Evolutionary conservation across 768 basidiomycete genomes (phyloP), one percentile per base, ranked within the genome.

Genomic region (Lyophyllum atratum): DNA sequence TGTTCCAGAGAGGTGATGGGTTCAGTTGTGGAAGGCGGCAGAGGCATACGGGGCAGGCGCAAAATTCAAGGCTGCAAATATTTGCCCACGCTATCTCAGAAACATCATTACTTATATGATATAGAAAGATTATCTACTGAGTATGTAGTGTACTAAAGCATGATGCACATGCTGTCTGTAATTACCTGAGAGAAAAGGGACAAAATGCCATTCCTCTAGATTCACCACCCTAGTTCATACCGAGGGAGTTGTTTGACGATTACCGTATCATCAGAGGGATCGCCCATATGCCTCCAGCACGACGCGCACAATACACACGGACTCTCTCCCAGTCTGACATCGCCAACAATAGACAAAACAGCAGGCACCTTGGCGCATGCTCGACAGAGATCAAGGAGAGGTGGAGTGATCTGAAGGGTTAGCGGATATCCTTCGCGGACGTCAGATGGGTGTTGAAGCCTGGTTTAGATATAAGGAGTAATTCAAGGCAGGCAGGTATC

Each of bases 251-350:
- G 82, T 1, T 84, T 77, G 8, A 85, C 82, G 29, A 76, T 68
- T 10, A 87, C 80, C 3, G 70, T 74, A 0, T 70, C 71, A 17
- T 77, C 79, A 39, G 70, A 66, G 0, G 85, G 76, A 56, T 73
- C 70, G 12, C 90, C 90, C 82, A 92, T 85, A 56, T 72, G 77
- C 58, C 74, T 74, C 91, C 91, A 92, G 68, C 92, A 94, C 3
- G 84, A 80, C 5, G 66, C 78, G 67, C 92, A 94, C 50, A 93
- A 65, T 15, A 89, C 56, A 66, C 86, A 91, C 19, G 90, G 92
- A 64, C 84, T 91, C 68, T 93, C 90, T 10, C 87, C 89, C 6
- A 93, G 71, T 40, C 92, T 79, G 3, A 85, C 71, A 72, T 94
- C 92, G 12, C 87, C 87, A 15, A 84, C 75, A 33, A 94, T 70